phyloP scores from a whole-genome alignment of 345 rosid species.

The Noccaea caerulescens region DNA sequence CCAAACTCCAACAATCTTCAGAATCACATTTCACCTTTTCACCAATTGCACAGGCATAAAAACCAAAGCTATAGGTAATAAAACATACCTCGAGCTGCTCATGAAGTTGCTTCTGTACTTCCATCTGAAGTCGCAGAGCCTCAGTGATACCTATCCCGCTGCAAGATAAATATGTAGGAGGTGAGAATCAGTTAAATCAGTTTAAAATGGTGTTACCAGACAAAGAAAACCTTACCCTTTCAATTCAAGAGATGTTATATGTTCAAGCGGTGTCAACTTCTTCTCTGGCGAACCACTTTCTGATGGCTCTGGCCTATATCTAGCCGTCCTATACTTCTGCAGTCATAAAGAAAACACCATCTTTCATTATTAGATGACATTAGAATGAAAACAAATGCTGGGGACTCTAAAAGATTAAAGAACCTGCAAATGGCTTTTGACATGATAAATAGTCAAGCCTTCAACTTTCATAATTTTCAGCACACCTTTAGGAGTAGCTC shows the following conservation, averaged over 20 bases:
- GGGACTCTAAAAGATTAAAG: slow-evolving; percentile 1
- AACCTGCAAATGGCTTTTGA: slow-evolving; percentile 98
- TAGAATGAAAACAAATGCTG: neutral
- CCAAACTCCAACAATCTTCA: neutral
- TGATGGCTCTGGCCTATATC: slow-evolving; percentile 79
- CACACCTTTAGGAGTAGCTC: slow-evolving; percentile 97
- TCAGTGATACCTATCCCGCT: slow-evolving; percentile 90
- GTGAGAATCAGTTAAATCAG: neutral
- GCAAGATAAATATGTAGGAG: slow-evolving; percentile 23
- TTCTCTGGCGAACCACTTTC: slow-evolving; percentile 71
- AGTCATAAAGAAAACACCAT: slow-evolving; percentile 33
- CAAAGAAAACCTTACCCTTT: slow-evolving; percentile 63
- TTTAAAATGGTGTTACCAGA: slow-evolving; percentile 2
- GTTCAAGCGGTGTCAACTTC: slow-evolving; percentile 75
- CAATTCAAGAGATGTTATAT: slow-evolving; percentile 75
- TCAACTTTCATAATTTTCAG: slow-evolving; percentile 85
- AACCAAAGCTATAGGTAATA: neutral
- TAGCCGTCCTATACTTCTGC: slow-evolving; percentile 96
- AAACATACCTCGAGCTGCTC: slow-evolving; percentile 91
- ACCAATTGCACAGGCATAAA: slow-evolving; percentile 7
- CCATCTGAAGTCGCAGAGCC: slow-evolving; percentile 94
- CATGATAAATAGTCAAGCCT: slow-evolving; percentile 93
- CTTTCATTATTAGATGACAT: neutral
- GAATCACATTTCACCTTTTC: neutral
- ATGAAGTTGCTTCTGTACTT: slow-evolving; percentile 93